Conservation (phyloP, 352 stramenopile genomes). For the Phytophthora vignae region DNA sequence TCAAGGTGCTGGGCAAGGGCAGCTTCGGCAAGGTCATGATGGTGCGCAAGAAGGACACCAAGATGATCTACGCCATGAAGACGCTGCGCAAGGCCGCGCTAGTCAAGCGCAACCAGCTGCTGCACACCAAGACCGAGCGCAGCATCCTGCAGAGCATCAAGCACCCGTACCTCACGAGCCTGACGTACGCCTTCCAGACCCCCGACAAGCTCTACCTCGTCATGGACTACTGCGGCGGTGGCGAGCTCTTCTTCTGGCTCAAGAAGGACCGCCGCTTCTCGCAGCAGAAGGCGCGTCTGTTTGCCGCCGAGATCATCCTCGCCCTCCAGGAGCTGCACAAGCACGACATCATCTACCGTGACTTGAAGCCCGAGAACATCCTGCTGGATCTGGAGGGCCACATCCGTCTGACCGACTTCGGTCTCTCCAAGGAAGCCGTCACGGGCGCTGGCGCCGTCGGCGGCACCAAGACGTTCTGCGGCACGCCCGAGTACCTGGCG, state of each 20-base stretch:
- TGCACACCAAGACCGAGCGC: conserved; percentile 95
- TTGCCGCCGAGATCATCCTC: conserved; percentile 95
- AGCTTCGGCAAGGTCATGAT: conserved; percentile 97
- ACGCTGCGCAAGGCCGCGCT: conserved; percentile 93
- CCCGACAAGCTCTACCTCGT: conserved; percentile 95
- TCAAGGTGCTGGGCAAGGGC: conserved; percentile 96
- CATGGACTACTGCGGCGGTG: conserved; percentile 95
- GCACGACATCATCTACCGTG: conserved; percentile 97
- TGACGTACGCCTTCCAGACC: conserved; percentile 92
- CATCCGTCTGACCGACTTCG: conserved; percentile 95
- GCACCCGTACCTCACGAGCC: conserved; percentile 91
- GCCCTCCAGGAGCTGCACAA: conserved; percentile 93
- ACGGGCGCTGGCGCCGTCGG: conserved; percentile 80
- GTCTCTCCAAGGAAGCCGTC: conserved; percentile 94
- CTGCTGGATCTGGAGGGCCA: conserved; percentile 94
- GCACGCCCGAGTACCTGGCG: conserved; percentile 95
- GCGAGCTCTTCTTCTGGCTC: conserved; percentile 96
- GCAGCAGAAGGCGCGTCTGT: conserved; percentile 92
- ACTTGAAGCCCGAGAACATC: conserved; percentile 98
- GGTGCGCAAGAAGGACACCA: conserved; percentile 94
- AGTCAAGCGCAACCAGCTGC: conserved; percentile 94
- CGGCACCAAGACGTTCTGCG: conserved; percentile 93
- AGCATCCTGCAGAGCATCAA: conserved; percentile 94
- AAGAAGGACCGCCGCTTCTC: conserved; percentile 95
- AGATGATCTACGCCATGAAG: conserved; percentile 97